Conservation (phyloP, 306 rosid species). For the Trifolium dubium region DNA sequence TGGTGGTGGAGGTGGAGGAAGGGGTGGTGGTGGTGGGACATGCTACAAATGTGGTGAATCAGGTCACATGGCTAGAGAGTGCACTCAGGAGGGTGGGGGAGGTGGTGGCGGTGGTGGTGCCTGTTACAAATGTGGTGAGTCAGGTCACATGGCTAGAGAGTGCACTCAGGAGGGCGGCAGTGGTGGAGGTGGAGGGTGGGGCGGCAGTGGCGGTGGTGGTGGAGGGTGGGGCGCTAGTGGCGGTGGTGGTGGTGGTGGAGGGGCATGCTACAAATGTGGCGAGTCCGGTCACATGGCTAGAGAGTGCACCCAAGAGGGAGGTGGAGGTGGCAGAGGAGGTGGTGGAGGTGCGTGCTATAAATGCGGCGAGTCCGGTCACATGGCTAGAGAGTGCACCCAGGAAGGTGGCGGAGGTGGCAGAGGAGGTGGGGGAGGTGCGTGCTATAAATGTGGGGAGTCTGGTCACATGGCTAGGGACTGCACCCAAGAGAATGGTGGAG, state of each 20-base stretch:
- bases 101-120: neutral
- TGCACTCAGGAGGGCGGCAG: neutral
- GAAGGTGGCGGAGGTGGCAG: slow-evolving; percentile 12
- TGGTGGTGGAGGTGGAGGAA: neutral
- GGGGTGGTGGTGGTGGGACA: neutral
- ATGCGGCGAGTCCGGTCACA: slow-evolving; percentile 14
- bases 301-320: neutral
- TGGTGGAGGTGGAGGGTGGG: no score
- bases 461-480: slow-evolving; percentile 26
- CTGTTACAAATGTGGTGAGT: slow-evolving; percentile 3
- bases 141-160: slow-evolving; percentile 9
- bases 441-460: slow-evolving; percentile 14
- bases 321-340: neutral
- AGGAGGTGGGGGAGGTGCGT: neutral
- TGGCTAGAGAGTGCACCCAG: slow-evolving; percentile 17
- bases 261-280: neutral
- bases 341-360: neutral
- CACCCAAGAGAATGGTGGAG: slow-evolving; percentile 18
- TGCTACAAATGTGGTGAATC: slow-evolving; percentile 8
- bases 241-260: neutral
- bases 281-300: slow-evolving; percentile 13
- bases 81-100: slow-evolving; percentile 5
- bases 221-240: neutral
- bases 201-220: neutral
- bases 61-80: neutral